Conservation (phyloP, 331 rosid genomes). For the Spiraea crenata region DNA sequence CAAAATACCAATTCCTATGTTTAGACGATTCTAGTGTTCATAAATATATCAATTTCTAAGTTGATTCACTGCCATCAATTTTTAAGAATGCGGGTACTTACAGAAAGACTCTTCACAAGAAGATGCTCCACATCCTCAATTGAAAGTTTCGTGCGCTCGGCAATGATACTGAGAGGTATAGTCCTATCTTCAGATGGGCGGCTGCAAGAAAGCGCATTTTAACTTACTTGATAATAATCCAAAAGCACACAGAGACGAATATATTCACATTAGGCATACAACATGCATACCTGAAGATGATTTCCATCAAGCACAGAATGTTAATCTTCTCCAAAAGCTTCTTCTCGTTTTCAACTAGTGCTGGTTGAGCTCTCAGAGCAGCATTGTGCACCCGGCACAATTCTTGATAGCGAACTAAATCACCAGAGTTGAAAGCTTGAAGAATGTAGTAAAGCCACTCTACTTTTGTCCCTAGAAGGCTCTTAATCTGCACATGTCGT, state of each 20-base stretch:
- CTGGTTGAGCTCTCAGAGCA: conserved; percentile 93
- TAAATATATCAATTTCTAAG: not conserved
- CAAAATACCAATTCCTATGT: not conserved
- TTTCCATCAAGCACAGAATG: conserved; percentile 98
- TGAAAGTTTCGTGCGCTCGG: conserved; percentile 92
- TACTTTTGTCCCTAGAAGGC: conserved; percentile 88
- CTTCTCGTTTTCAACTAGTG: conserved; percentile 85
- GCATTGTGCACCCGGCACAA: conserved; percentile 83
- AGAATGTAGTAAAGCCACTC: conserved; percentile 99
- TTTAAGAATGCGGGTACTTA: conserved; percentile 41
- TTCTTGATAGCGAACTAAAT: conserved; percentile 90
- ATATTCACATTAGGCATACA: not conserved
- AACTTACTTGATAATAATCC: not conserved
- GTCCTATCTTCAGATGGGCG: conserved; percentile 97
- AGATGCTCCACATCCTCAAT: conserved; percentile 97
- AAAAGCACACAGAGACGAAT: not conserved
- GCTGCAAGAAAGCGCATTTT: conserved; percentile 48
- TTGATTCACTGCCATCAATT: conserved; percentile 1
- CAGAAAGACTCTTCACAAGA: conserved; percentile 96
- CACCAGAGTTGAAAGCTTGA: conserved; percentile 95
- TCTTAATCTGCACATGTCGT: conserved; percentile 60
- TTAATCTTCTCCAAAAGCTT: conserved; percentile 91
- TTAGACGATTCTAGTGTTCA: not conserved
- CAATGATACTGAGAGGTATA: conserved; percentile 84
- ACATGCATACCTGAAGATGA: conserved; percentile 78